Percentiles rank a stretch among this genome's conserved stretches.
These are phyloP conservation scores for Blumeriella jaapii DNA, from an alignment of 2,329 filamentous ascomycete genomes.

Conservation along the genomic window DNA sequence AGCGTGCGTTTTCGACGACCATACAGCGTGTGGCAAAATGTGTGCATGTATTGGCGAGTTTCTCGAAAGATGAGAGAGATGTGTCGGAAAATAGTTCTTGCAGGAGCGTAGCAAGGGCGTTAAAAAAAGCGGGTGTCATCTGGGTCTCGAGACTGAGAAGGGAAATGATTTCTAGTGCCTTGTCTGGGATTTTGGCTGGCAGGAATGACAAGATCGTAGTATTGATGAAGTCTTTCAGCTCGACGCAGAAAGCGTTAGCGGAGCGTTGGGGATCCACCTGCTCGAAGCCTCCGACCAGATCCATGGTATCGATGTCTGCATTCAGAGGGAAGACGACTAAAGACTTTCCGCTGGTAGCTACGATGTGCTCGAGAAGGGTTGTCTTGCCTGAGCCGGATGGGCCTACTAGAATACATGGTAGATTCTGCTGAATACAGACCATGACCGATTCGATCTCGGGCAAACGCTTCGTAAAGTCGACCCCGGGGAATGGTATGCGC, in stretches of 20 bases:
- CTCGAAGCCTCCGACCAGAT: slow-evolving; percentile 93
- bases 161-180: slow-evolving; percentile 40
- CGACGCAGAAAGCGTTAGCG: slow-evolving; percentile 46
- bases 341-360: slow-evolving; percentile 63
- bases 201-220: slow-evolving; percentile 37
- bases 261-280: slow-evolving; percentile 76
- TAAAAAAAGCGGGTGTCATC: slow-evolving; percentile 18
- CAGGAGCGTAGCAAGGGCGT: slow-evolving; percentile 26
- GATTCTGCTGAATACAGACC: slow-evolving; percentile 72
- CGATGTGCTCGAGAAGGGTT: slow-evolving; percentile 64
- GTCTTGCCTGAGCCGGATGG: slow-evolving; percentile 82
- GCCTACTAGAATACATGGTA: slow-evolving; percentile 83
- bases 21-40: slow-evolving; percentile 40
- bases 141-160: slow-evolving; percentile 29
- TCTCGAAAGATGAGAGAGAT: slow-evolving; percentile 29
- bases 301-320: slow-evolving; percentile 92
- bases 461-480: slow-evolving; percentile 45
- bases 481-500: slow-evolving; percentile 38
- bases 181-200: slow-evolving; percentile 35
- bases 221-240: slow-evolving; percentile 42
- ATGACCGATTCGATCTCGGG: slow-evolving; percentile 75
- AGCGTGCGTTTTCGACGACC: slow-evolving; percentile 61
- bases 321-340: slow-evolving; percentile 82
- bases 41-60: slow-evolving; percentile 18
- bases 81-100: slow-evolving; percentile 25